These are phyloP conservation scores for Colletotrichum shisoi DNA, from an alignment of 2,329 filamentous ascomycete species.

Conservation along the genomic window DNA sequence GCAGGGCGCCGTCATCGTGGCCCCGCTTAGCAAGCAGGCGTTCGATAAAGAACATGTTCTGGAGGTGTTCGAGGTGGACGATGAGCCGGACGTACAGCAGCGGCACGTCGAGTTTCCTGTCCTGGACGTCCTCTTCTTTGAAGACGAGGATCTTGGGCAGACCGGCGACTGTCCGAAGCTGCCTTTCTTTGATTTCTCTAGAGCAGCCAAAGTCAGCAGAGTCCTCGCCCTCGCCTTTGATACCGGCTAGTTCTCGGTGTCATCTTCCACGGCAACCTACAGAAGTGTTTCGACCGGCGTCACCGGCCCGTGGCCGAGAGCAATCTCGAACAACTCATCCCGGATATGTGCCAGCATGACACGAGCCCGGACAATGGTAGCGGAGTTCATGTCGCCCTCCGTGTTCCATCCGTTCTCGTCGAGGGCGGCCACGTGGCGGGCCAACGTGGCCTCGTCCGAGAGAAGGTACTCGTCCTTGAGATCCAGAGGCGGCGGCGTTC, in stretches of 20 bases:
- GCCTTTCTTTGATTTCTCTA: constrained; percentile 50
- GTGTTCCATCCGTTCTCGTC: constrained; percentile 53
- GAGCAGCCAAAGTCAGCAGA: neutral
- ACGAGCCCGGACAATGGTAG: constrained; percentile 46
- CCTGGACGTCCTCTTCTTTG: constrained; percentile 50
- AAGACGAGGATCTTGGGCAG: constrained; percentile 53
- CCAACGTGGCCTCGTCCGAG: constrained; percentile 44
- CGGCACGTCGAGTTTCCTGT: constrained; percentile 44
- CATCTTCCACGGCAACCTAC: constrained; percentile 4
- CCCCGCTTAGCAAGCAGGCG: constrained; percentile 60
- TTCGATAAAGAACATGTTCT: constrained; percentile 67
- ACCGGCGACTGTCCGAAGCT: constrained; percentile 46
- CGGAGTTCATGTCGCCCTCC: constrained; percentile 44
- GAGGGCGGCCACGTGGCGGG: constrained; percentile 43
- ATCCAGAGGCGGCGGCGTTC: constrained; percentile 53
- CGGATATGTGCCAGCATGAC: constrained; percentile 42
- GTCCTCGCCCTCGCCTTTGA: too few relatives aligned
- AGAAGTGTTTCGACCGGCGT: constrained; percentile 54
- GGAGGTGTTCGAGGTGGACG: constrained; percentile 59
- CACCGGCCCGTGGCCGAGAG: constrained; percentile 40
- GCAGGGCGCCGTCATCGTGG: constrained; percentile 50
- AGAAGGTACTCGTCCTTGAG: constrained; percentile 50
- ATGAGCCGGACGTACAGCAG: constrained; percentile 56
- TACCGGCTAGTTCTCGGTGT: too few relatives aligned
- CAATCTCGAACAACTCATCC: constrained; percentile 46